Evolutionary conservation across 75 land plant species (phyloP).

Genomic region (Sequoia sempervirens): DNA sequence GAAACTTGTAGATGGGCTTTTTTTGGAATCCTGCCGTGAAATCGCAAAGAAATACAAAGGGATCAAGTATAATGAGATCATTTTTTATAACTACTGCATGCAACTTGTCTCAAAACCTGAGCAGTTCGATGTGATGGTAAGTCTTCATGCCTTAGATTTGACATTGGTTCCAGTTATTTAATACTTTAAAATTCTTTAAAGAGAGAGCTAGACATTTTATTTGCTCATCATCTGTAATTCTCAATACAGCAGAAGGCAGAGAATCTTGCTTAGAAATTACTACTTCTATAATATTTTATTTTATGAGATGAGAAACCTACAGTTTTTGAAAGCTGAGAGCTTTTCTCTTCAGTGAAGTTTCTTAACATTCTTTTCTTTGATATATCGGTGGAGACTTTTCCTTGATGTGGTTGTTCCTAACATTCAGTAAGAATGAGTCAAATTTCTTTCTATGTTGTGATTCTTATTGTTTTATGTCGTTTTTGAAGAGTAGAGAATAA

Average conservation of each 20-base stretch:
- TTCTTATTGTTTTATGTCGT: neutral
- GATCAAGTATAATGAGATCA: constrained; percentile 78
- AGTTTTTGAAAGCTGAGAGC: neutral
- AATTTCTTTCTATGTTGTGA: neutral
- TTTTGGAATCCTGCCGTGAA: constrained; percentile 74
- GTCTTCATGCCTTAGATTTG: constrained; percentile 3
- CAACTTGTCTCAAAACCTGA: constrained; percentile 77
- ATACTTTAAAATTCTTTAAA: neutral
- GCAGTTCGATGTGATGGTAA: constrained; percentile 94
- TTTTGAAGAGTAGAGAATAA: no score
- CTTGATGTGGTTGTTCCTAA: neutral
- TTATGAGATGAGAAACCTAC: neutral
- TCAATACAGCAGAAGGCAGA: neutral
- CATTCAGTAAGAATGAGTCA: neutral
- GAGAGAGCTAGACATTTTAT: neutral
- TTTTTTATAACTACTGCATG: constrained; percentile 86
- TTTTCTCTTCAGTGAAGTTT: neutral
- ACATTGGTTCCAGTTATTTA: neutral
- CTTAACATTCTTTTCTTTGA: neutral
- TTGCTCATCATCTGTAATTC: neutral
- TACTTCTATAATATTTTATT: neutral
- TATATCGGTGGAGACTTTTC: neutral
- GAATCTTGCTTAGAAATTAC: neutral
- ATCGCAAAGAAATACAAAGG: constrained; percentile 73
- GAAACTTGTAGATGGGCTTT: constrained; percentile 75